Evolutionary conservation across 352 stramenopile genomes (phyloP).

Genomic region (Pythium coloratum): DNA sequence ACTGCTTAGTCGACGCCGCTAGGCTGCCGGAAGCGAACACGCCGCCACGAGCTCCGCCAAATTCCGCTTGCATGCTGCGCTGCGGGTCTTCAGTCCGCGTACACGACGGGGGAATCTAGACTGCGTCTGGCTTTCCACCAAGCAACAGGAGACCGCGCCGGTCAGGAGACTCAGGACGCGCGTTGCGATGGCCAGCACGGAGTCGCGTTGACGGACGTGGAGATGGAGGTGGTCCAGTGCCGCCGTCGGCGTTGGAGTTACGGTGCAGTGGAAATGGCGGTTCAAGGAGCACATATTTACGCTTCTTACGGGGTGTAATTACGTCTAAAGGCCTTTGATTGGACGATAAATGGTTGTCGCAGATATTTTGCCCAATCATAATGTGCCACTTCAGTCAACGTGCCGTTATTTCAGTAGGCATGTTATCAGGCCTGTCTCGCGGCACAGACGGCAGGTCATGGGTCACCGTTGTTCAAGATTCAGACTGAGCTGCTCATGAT

Average conservation of each 20-base stretch:
- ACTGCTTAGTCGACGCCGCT: conserved; percentile 20
- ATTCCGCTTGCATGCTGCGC: conserved; percentile 15
- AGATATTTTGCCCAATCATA: conserved; percentile 17
- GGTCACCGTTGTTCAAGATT: conserved; percentile 23
- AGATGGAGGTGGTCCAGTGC: conserved; percentile 11
- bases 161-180: not conserved
- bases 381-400: conserved; percentile 14
- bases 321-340: conserved; percentile 7
- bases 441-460: conserved; percentile 5
- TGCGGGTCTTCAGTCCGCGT: not conserved
- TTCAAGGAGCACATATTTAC: conserved; percentile 9
- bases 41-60: not conserved
- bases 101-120: conserved; percentile 7
- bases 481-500: conserved; percentile 3
- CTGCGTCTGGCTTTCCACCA: not conserved
- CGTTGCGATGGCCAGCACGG: not conserved
- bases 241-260: not conserved
- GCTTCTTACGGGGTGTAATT: conserved; percentile 1
- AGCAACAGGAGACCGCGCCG: not conserved
- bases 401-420: conserved; percentile 10
- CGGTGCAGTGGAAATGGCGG: not conserved
- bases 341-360: not conserved
- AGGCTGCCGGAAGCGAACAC: conserved; percentile 21
- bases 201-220: not conserved
- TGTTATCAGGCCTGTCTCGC: conserved; percentile 5